A percentile compares a stretch with the other conserved stretches of the same genome.
Evolutionary conservation across 257 asterid genomes (phyloP).

Genomic region (Petunia secreta): DNA sequence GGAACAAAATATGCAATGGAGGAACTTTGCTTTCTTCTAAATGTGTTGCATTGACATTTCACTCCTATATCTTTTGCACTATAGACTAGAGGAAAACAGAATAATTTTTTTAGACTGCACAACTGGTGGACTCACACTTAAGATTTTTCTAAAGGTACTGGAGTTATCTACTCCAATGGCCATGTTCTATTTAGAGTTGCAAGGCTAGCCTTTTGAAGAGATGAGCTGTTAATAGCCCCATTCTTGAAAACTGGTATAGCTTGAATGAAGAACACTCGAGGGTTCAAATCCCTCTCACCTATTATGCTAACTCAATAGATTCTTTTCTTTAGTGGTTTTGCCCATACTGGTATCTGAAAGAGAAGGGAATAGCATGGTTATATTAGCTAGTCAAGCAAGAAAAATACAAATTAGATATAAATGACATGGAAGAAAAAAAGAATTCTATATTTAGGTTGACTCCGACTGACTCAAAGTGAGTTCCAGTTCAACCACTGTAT

Average conservation of each 20-base stretch:
- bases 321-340: background rate
- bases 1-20: background rate
- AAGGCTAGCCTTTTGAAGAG: background rate
- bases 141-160: background rate
- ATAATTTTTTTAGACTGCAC: slow-evolving; percentile 1
- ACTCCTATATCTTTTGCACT: background rate
- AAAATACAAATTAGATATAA: slow-evolving; percentile 6
- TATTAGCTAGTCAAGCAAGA: slow-evolving; percentile 8
- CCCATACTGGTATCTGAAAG: background rate
- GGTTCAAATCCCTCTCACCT: background rate
- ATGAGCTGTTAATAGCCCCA: background rate
- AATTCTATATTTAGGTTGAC: slow-evolving; percentile 2
- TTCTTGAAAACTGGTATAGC: slow-evolving; percentile 11
- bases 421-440: slow-evolving; percentile 1
- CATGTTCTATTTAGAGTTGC: slow-evolving; percentile 17
- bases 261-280: background rate
- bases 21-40: background rate
- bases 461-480: background rate
- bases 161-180: background rate
- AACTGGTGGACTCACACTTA: background rate
- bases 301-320: background rate
- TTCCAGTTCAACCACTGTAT: background rate
- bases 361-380: background rate
- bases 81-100: background rate
- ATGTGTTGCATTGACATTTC: background rate